phyloP scores from a whole-genome alignment of 1,284 basidiomycete species.

The Neotropicomus parvogracilis region DNA sequence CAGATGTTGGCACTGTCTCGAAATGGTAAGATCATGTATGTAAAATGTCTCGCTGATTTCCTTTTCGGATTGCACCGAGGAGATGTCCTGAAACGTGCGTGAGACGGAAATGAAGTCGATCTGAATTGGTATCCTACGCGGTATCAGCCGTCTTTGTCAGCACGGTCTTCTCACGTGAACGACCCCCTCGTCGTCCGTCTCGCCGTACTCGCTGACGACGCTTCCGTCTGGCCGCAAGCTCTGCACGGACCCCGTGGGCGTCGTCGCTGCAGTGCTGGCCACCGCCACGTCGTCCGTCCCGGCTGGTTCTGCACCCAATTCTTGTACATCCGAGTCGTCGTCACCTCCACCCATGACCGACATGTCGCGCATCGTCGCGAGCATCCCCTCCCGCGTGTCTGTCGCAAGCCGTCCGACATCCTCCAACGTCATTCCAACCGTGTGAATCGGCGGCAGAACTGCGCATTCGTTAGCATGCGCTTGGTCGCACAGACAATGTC shows the following conservation, averaged over 20 bases:
- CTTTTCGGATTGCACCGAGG: too few species aligned
- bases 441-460: conserved; percentile 80
- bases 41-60: too few species aligned
- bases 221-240: conserved; percentile 35
- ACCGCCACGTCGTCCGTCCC: too few species aligned
- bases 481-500: too few species aligned
- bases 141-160: conserved; percentile 11
- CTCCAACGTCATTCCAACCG: conserved; percentile 58
- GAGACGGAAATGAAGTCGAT: too few species aligned
- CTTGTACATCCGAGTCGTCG: conserved; percentile 14
- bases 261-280: too few species aligned
- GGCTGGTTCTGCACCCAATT: conserved; percentile 12
- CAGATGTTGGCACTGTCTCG: background rate
- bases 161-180: conserved; percentile 63
- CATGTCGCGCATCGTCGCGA: conserved; percentile 63
- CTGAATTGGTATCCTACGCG: too few species aligned
- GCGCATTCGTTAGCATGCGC: conserved; percentile 12
- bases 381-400: conserved; percentile 70
- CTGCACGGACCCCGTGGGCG: conserved; percentile 26
- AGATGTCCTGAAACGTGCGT: too few species aligned
- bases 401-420: conserved; percentile 64
- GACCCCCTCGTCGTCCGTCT: conserved; percentile 79
- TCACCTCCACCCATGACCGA: conserved; percentile 42
- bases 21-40: too few species aligned
- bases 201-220: conserved; percentile 54